phyloP scores from a whole-genome alignment of 2,329 filamentous ascomycete species.

The Stagonosporopsis cucurbitacearum region DNA sequence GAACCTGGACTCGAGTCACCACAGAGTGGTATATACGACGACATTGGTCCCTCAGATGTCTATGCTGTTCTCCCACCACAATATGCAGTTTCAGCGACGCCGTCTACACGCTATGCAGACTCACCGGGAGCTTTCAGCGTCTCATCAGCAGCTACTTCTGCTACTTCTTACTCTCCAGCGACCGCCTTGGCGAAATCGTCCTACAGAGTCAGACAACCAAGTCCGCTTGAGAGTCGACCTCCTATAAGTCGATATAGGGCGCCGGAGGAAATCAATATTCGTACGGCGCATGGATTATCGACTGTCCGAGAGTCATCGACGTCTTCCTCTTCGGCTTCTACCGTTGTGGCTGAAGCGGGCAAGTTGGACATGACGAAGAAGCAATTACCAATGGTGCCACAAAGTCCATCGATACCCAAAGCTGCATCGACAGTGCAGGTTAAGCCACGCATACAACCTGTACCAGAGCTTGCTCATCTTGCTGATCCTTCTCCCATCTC shows the following conservation, averaged over 20 bases:
- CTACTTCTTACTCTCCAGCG: constrained; percentile 75
- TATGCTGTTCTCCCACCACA: constrained; percentile 72
- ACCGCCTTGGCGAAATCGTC: constrained; percentile 56
- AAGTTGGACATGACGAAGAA: constrained; percentile 48
- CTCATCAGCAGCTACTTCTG: constrained; percentile 79
- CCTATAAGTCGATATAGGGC: constrained; percentile 66
- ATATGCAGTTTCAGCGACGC: constrained; percentile 71
- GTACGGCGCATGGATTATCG: constrained; percentile 65
- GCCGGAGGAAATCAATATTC: constrained; percentile 56
- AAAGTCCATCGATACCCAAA: constrained; percentile 56
- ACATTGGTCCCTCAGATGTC: constrained; percentile 67
- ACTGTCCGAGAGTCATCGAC: constrained; percentile 72
- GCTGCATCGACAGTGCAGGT: constrained; percentile 7
- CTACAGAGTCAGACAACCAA: constrained; percentile 61
- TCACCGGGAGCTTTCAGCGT: constrained; percentile 76
- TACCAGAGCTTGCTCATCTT: constrained; percentile 59
- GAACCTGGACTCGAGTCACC: constrained; percentile 36
- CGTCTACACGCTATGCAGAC: constrained; percentile 77
- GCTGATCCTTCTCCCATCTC: constrained; percentile 63
- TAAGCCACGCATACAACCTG: constrained; percentile 36
- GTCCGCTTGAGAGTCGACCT: constrained; percentile 63
- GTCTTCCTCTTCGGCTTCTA: constrained; percentile 76
- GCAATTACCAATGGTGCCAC: constrained; percentile 51
- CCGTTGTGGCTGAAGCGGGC: constrained; percentile 62
- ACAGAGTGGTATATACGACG: constrained; percentile 42